These are phyloP conservation scores for Debaryomycetaceae sp. DNA, from an alignment of 1,139 yeast genomes.

Conservation along the genomic window DNA sequence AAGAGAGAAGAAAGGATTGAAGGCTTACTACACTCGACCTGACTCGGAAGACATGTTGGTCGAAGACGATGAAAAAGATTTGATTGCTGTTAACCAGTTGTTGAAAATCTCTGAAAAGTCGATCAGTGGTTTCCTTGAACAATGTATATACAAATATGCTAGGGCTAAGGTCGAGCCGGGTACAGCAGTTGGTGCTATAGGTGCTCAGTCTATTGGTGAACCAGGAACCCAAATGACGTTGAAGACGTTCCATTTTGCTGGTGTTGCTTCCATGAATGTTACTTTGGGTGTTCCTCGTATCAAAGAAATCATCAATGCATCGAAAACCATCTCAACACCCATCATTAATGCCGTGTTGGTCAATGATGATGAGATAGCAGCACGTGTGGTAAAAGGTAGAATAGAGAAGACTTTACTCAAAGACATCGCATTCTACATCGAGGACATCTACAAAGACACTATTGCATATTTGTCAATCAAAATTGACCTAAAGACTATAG, in stretches of 20 bases:
- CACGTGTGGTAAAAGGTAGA: conserved; percentile 97
- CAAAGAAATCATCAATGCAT: conserved; percentile 96
- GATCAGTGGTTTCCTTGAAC: conserved; percentile 65
- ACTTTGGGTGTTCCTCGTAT: conserved; percentile 99
- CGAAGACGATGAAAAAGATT: conserved; percentile 45
- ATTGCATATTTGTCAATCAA: conserved; percentile 78
- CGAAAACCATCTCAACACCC: conserved; percentile 93
- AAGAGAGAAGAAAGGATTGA: conserved; percentile 52
- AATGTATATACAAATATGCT: conserved; percentile 79
- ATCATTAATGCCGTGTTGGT: conserved; percentile 93
- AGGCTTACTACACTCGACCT: conserved; percentile 31
- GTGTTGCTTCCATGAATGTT: conserved; percentile 98
- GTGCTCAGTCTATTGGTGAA: conserved; percentile 98
- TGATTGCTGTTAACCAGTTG: conserved; percentile 66
- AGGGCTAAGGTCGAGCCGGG: conserved; percentile 98
- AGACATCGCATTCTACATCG: conserved; percentile 85
- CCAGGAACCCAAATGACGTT: conserved; percentile 99
- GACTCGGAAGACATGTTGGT: conserved; percentile 38
- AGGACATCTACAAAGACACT: conserved; percentile 86
- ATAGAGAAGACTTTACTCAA: conserved; percentile 86
- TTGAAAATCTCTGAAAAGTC: conserved; percentile 63
- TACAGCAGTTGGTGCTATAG: conserved; percentile 98
- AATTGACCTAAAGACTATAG: conserved; percentile 81
- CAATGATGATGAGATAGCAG: conserved; percentile 96
- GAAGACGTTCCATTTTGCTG: conserved; percentile 99